Base-by-base conservation (phyloP, 345 rosid species). In the Psidium guajava region DNA sequence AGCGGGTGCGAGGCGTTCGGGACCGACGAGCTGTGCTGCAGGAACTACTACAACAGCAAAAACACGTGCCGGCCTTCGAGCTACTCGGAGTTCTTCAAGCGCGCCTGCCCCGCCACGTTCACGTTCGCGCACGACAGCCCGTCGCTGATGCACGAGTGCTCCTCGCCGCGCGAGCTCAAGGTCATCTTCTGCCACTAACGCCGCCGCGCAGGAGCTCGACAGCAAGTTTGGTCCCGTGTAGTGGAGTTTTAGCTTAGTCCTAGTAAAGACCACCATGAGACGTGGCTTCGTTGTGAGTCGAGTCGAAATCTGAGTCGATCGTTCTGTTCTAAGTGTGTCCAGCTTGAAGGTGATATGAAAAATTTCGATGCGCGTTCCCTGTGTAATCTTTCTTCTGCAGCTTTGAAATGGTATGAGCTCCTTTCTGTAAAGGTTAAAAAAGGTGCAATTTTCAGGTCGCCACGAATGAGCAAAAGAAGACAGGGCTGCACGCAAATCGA, bases 101-200 rank as follows among this genome's bases (percentile, higher is more conserved):
- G 89, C 51, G 94, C 96, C 24, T 97, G 98, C 83, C 99, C 99
- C 6, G 90, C 98, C 50, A 95, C 98, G 54, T 90, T 93, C 49
- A 97, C 99, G 14, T 95, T 91, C 64, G 98, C 99, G 12, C 98
- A 95, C 77, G 99, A 97, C 84, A 93, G 82, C 18, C 98, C 98
- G 21, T 93, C 98, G 27, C 98, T 97, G 27, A 91, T 88, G 95
- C 98, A 95, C 84, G 93, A 95, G 22, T 97, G 99, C 81, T 85
- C 97, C 20, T 95, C 98, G 11, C 98, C 99, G 13, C 92, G 92
- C 28, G 99, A 97, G 91, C 98, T 97, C 44, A 97, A 97, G 91
- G 95, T 97, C 47, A 97, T 97, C 87, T 97, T 97, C 94, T 97
- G 99, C 54, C 99, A 95, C 89, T 94, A 88, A 53, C 28, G 50